Base-by-base conservation (phyloP, 2,329 filamentous ascomycete genomes). In the Sclerotinia minor region DNA sequence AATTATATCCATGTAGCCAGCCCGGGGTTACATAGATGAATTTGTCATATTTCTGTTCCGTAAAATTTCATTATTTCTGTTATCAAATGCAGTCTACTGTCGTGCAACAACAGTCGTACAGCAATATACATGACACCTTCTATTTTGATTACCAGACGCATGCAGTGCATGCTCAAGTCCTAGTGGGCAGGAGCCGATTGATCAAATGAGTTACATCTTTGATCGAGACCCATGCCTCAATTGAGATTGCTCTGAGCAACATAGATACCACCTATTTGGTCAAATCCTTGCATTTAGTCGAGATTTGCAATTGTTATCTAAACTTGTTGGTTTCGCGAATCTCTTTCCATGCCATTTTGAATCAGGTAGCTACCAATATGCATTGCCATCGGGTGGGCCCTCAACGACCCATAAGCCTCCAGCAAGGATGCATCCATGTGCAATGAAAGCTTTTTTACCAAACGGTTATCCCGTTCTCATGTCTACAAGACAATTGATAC, bases 101-200 rank as follows among this genome's bases (percentile, higher is more conserved):
- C 45, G 26, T 21, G 11, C 21, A 45, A 47, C n/a, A 59, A 59
- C 26, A 15, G 19, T 47, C 13, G 13, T 11, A 41, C 19, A 21
- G 2, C 24, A 13, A 24, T 59, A 19, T 45, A 44, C 21, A 45
- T 17, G 13, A 19, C 41, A 60, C 41, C 57, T 60, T 47, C 41
- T 57, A 21, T 41, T 60, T 47, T 21, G 19, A 47, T 29, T 60
- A 21, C 7, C 7, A n/a, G 41, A 60, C 47, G 57, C 57, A 60
- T 47, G 4, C 2, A 35, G 29, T 41, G 41, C 57, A 11, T 47
- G 54, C 32, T 44, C 19, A 3, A 32, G 11, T 47, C 41, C 11
- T 41, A 60, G 57, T 32, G 41, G 26, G n/a, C 19, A n/a, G 11
- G 57, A 59, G 57, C 21, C 9, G 57, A 32, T 47, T 29, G 13